Evolutionary conservation across 352 stramenopile genomes (phyloP).

Genomic region (Globisporangium nagaii): DNA sequence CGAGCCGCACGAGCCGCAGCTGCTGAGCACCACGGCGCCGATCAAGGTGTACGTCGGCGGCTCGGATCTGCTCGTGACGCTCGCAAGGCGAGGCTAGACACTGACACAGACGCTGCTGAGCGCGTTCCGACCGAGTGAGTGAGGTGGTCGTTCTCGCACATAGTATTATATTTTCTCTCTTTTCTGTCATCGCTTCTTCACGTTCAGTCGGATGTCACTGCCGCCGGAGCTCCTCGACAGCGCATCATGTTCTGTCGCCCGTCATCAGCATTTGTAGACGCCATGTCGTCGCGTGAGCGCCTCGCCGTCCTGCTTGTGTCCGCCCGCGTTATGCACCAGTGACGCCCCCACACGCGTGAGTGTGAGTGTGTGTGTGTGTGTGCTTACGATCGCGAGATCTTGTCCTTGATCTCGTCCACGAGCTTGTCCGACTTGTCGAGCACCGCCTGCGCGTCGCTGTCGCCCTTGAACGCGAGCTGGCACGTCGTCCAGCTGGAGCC

Average conservation of each 20-base stretch:
- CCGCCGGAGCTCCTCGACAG: not conserved
- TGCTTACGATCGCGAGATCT: constrained; percentile 26
- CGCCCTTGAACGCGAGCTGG: constrained; percentile 74
- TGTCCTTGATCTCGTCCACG: constrained; percentile 66
- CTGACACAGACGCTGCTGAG: not conserved
- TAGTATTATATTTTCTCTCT: constrained; percentile 39
- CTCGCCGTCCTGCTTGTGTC: too few species aligned
- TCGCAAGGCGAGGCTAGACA: constrained; percentile 34
- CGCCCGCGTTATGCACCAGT: too few species aligned
- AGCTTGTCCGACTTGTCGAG: constrained; percentile 78
- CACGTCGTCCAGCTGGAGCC: constrained; percentile 85
- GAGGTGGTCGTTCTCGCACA: too few species aligned
- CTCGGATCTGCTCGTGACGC: constrained; percentile 45
- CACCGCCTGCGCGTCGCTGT: constrained; percentile 52
- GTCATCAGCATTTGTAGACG: not conserved
- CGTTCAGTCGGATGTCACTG: not conserved
- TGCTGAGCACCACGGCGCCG: constrained; percentile 33
- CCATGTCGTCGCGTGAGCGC: too few species aligned
- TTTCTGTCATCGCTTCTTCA: constrained; percentile 8
- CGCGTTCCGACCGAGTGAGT: too few species aligned
- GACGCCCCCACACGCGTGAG: too few species aligned
- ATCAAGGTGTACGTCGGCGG: constrained; percentile 49
- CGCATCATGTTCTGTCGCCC: not conserved
- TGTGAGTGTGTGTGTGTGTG: too few species aligned
- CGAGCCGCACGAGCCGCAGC: constrained; percentile 39